Base-by-base conservation (phyloP, 2,329 filamentous ascomycete genomes). In the Fusarium falciforme region DNA sequence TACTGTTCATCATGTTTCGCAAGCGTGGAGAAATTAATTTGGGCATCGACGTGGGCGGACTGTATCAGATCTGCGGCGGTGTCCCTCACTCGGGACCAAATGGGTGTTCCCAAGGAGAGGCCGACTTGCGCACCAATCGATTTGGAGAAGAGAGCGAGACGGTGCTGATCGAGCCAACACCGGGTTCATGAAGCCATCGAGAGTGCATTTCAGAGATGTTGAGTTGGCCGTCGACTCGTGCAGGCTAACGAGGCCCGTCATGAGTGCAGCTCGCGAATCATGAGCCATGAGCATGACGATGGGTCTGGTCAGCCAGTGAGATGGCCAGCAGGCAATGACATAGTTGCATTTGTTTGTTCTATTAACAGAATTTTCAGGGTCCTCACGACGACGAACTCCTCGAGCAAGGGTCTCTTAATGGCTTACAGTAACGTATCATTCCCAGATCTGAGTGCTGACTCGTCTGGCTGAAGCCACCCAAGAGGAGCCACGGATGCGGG, bases 381-480 rank as follows among this genome's bases (percentile, higher is more conserved):
- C 60, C 60, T 62, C 60, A 22, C 25, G n/a, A 54, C 31, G 59
- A 62, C 31, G 59, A 62, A 52, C 59, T 3, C 29, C 20, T 54
- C 29, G 33, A 20, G 44, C 60, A 71, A 54, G 71, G 71, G 71
- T 72, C 71, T 68, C 63, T 38, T 52, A 27, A 68, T 35, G 36
- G 40, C 33, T 42, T n/a, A 64, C 62, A 29, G 71, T 72, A 74
- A 74, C 68, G 72, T 74, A 67, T 74, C 68, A 72, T 74, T 57
- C n/a, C 27, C 22, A 74, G 54, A 69, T 70, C 57, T 72, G 36
- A 61, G 29, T 59, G 65, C 62, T 72, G 68, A 66, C 68, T 74
- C 64, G 71, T 42, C 33, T 52, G 36, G 49, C 47, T 59, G 69
- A 74, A 62, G 61, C 67, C 67, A 67, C 58, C 49, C 40, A 52